Base-by-base conservation (phyloP, 2,329 filamentous ascomycete species). In the Cercospora zeae-maydis region DNA sequence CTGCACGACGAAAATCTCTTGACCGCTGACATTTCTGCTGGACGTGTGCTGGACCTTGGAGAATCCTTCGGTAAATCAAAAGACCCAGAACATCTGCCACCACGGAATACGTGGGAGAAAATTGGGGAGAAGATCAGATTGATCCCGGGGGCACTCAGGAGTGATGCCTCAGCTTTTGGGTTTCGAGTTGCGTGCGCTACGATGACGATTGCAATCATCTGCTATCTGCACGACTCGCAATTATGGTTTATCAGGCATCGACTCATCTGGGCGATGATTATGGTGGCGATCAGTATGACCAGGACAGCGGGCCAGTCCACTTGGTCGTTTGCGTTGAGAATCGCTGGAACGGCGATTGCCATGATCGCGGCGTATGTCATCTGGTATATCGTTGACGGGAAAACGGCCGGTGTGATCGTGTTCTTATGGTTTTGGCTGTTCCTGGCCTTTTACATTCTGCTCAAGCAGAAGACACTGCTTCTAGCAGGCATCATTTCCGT, bases 211-310 rank as follows among this genome's bases (percentile, higher is more conserved):
- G 89, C 83, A 0, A 85, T 93, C 58, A 74, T 91, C 4, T 86
- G 83, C 0, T 91, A 85, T 71, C 76, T 92, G 14, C 78, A 83
- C 58, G 73, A 82, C 30, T 87, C 88, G 0, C 85, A 91, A 65
- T 67, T 66, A 0, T 92, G 91, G 72, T 93, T 91, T 72, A 79
- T 85, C 11, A 76, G 85, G 62, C 86, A 93, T 70, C 81, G 90
- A 14, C 77, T 92, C 1, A 83, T 92, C 1, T 93, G 90, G 90
- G 88, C 88, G 1, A 84, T 91, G 82, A 89, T 93, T 66, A 91
- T 92, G 78, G 75, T 76, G 1, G 85, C 88, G 3, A 86, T 92
- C 21, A 84, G 84, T 60, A 91, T 91, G 88, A 85, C 83, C 1
- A 82, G 84, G 14, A 86, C 85, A 0, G 85, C 88, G 0, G 90